Evolutionary conservation across 306 rosid species (phyloP).

Genomic region (Acmispon strigosus): DNA sequence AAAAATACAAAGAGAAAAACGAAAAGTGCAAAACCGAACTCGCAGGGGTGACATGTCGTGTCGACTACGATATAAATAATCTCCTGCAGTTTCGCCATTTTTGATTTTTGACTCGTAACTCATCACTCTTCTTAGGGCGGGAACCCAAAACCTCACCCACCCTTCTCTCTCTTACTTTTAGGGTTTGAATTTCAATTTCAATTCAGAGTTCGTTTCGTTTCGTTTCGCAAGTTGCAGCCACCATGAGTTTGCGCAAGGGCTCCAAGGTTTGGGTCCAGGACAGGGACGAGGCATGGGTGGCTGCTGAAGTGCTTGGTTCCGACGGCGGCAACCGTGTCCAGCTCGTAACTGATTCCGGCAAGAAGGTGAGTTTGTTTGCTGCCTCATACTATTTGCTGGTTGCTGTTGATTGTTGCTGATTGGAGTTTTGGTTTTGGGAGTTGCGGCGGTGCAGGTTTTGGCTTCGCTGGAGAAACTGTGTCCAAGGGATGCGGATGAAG

Average conservation of each 20-base stretch:
- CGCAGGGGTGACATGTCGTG: constrained; percentile 37
- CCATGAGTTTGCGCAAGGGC: constrained; percentile 70
- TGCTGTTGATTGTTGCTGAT: not conserved
- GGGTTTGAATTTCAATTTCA: constrained; percentile 40
- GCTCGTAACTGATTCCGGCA: constrained; percentile 49
- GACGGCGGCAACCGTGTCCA: constrained; percentile 32
- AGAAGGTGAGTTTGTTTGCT: constrained; percentile 48
- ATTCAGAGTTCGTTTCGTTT: not conserved
- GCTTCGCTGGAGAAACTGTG: constrained; percentile 49
- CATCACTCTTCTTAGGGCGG: constrained; percentile 64
- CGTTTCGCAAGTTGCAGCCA: not conserved
- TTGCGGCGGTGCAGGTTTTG: constrained; percentile 40
- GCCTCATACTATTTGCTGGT: not conserved
- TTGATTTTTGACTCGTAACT: constrained; percentile 23
- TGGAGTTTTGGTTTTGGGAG: not conserved
- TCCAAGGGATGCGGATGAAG: constrained; percentile 88
- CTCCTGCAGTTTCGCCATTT: constrained; percentile 30
- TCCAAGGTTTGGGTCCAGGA: constrained; percentile 88
- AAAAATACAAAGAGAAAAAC: too few species aligned
- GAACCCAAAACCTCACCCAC: constrained; percentile 42
- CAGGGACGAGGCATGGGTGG: constrained; percentile 59
- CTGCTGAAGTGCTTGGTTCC: constrained; percentile 62
- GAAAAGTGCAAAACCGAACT: not conserved
- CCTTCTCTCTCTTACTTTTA: constrained; percentile 17
- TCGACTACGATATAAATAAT: constrained; percentile 28